phyloP scores from a whole-genome alignment of 306 rosid genomes.

The Cucumis melo region DNA sequence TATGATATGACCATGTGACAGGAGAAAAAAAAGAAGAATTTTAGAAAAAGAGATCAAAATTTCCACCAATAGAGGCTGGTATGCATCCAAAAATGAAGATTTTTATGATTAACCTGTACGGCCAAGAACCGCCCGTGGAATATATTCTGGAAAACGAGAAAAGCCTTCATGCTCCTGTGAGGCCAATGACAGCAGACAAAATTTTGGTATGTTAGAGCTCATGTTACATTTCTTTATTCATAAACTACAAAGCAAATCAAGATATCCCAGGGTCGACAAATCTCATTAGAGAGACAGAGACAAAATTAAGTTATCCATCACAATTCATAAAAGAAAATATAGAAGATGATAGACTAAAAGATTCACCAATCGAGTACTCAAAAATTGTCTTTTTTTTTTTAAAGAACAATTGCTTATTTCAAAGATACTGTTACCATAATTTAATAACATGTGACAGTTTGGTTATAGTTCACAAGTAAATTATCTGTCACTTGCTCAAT shows the following conservation, averaged over 20 bases:
- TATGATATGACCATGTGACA: not conserved
- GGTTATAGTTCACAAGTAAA: not conserved
- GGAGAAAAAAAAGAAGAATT: not conserved
- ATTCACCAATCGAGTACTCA: not conserved
- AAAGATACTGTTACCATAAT: too few species aligned
- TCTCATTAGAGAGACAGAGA: not conserved
- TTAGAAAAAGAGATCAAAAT: not conserved
- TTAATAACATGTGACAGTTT: not conserved
- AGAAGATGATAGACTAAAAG: not conserved
- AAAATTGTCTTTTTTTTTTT: too few species aligned
- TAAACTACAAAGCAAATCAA: not conserved
- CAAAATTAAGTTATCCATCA: not conserved
- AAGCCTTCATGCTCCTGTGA: not conserved
- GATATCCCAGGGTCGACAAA: not conserved
- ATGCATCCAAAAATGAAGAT: constrained; percentile 10
- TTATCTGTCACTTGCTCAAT: not conserved
- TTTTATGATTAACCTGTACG: constrained; percentile 20
- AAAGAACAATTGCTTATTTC: too few species aligned
- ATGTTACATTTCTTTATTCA: not conserved
- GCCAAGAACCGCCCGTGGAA: constrained; percentile 22
- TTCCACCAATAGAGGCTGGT: not conserved
- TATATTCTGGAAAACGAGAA: not conserved
- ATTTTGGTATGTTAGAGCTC: not conserved
- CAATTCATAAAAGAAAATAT: too few species aligned
- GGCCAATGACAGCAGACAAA: not conserved